Evolutionary conservation across 768 basidiomycete species (phyloP).

Genomic region (Boletellus sp.): DNA sequence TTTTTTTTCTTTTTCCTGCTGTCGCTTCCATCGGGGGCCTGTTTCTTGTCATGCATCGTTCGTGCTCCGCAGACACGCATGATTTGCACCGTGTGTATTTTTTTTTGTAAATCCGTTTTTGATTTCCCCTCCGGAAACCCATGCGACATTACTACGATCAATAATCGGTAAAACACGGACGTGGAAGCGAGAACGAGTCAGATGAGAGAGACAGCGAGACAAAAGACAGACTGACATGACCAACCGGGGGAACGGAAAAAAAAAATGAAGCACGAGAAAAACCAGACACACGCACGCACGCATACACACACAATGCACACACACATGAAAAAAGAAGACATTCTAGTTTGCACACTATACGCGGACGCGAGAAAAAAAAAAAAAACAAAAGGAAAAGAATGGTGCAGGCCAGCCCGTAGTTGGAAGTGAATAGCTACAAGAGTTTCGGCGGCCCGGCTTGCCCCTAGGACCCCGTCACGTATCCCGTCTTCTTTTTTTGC

Average conservation of each 20-base stretch:
- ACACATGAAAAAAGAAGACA: background rate
- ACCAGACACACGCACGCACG: too few species aligned
- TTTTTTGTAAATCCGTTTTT: background rate
- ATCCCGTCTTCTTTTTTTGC: background rate
- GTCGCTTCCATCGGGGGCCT: too few species aligned
- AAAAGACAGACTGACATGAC: background rate
- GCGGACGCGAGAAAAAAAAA: background rate
- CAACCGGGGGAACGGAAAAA: too few species aligned
- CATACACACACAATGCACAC: background rate
- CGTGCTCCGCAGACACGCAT: too few species aligned
- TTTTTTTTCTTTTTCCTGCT: too few species aligned
- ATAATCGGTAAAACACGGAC: too few species aligned
- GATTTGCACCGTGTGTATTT: too few species aligned
- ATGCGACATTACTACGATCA: too few species aligned
- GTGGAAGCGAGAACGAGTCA: too few species aligned
- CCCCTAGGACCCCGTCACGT: background rate
- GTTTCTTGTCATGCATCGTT: background rate
- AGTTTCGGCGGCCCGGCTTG: background rate
- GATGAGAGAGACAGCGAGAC: too few species aligned
- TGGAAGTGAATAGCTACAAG: background rate
- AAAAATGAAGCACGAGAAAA: too few species aligned
- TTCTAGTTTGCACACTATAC: constrained; percentile 13
- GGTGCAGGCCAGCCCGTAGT: constrained; percentile 25
- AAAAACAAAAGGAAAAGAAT: background rate
- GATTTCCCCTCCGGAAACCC: background rate